A percentile compares a stretch with the other conserved stretches of the same genome.
phyloP scores from a whole-genome alignment of 176 grass and related monocot genomes.

The Poa annua region DNA sequence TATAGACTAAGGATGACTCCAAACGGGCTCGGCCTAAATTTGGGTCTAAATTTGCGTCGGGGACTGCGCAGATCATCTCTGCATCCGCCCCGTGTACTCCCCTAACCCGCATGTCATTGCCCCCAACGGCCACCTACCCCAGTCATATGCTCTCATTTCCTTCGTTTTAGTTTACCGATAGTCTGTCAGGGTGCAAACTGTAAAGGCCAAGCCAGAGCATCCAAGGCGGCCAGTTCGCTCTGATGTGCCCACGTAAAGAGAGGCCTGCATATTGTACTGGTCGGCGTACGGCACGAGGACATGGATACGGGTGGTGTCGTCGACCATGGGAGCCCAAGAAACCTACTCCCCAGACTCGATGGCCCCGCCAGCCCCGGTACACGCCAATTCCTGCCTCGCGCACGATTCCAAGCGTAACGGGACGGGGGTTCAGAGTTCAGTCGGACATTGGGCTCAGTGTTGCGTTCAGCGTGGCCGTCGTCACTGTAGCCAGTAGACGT shows the following conservation, averaged over 20 bases:
- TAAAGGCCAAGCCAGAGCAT: conserved; percentile 11
- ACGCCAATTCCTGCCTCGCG: conserved; percentile 6
- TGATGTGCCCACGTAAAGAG: no score
- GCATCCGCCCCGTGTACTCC: no score
- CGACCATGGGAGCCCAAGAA: not conserved
- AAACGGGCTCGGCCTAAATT: no score
- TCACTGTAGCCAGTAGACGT: not conserved
- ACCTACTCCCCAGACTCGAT: not conserved
- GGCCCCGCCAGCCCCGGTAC: not conserved
- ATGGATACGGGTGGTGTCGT: conserved; percentile 14
- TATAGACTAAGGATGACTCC: no score
- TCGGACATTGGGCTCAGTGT: conserved; percentile 10
- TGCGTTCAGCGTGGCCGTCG: not conserved
- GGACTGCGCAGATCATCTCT: no score
- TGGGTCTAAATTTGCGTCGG: no score
- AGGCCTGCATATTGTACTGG: no score
- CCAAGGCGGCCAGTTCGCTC: not conserved
- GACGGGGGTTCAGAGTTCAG: conserved; percentile 11
- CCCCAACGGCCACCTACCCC: no score
- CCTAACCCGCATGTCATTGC: no score
- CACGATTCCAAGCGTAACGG: conserved; percentile 2
- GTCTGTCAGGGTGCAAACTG: not conserved
- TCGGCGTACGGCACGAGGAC: not conserved
- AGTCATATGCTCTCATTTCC: no score
- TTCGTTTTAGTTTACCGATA: no score